Percentiles rank a stretch among this genome's conserved stretches.
Conservation (phyloP, 345 rosid genomes). For the Eucalyptus pauciflora region DNA sequence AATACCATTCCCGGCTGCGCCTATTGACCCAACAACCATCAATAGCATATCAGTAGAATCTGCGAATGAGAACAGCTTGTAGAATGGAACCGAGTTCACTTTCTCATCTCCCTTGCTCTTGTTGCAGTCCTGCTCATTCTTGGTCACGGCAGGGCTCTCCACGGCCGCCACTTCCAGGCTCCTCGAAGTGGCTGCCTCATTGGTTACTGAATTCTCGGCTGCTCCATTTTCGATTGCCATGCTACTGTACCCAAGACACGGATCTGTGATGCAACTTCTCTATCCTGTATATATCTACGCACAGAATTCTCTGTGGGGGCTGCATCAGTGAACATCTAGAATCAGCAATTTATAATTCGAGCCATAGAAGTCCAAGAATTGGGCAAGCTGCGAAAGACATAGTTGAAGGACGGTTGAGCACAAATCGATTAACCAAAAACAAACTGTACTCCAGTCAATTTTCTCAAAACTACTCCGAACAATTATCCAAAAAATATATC, state of each 20-base stretch:
- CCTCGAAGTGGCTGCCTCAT: constrained; percentile 29
- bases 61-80: constrained; percentile 66
- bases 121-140: not conserved
- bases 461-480: not conserved
- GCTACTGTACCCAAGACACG: not conserved
- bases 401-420: not conserved
- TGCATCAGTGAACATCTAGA: not conserved
- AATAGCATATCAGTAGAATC: constrained; percentile 40
- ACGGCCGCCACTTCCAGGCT: constrained; percentile 8
- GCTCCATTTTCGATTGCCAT: constrained; percentile 18
- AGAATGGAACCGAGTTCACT: constrained; percentile 36
- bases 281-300: not conserved
- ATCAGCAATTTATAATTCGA: not conserved
- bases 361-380: not conserved
- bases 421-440: not conserved
- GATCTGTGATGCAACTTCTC: not conserved
- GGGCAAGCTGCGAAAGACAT: not conserved
- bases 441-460: not conserved
- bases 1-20: constrained; percentile 55
- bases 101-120: constrained; percentile 37
- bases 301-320: not conserved
- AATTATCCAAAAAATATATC: not conserved
- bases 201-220: not conserved
- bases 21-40: constrained; percentile 63
- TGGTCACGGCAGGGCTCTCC: not conserved